Conservation (phyloP, 805 yeast species). For the Starmerella lactis-condensi region DNA sequence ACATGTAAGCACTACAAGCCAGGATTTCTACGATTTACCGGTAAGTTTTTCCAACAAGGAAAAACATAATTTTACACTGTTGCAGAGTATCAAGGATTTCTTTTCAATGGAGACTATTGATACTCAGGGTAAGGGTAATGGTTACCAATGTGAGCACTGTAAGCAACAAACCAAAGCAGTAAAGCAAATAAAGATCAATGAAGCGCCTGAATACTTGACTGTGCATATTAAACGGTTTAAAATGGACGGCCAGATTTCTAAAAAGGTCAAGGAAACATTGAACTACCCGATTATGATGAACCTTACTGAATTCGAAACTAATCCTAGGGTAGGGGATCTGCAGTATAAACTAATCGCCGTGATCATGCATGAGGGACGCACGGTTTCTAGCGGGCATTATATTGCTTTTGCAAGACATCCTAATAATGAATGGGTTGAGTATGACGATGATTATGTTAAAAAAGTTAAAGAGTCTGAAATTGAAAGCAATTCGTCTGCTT, state of each 20-base stretch:
- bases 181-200: conserved; percentile 52
- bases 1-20: conserved; percentile 69
- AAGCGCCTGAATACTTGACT: conserved; percentile 74
- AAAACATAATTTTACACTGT: conserved; percentile 39
- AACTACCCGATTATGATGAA: conserved; percentile 63
- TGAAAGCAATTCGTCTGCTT: conserved; percentile 71
- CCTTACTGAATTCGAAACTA: conserved; percentile 35
- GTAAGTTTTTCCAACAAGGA: conserved; percentile 34
- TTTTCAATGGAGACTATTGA: conserved; percentile 61
- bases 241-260: conserved; percentile 42
- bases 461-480: conserved; percentile 54
- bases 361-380: conserved; percentile 85
- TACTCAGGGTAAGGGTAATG: conserved; percentile 27
- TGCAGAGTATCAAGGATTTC: conserved; percentile 58
- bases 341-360: conserved; percentile 62
- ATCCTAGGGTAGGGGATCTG: conserved; percentile 18
- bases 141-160: conserved; percentile 74
- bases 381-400: conserved; percentile 84
- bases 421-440: conserved; percentile 78
- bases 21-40: conserved; percentile 84
- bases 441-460: conserved; percentile 82
- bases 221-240: conserved; percentile 82
- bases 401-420: conserved; percentile 83
- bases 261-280: conserved; percentile 71
- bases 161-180: conserved; percentile 55